Evolutionary conservation across 2,329 filamentous ascomycete species (phyloP).

Genomic region (Colletotrichum magnum): DNA sequence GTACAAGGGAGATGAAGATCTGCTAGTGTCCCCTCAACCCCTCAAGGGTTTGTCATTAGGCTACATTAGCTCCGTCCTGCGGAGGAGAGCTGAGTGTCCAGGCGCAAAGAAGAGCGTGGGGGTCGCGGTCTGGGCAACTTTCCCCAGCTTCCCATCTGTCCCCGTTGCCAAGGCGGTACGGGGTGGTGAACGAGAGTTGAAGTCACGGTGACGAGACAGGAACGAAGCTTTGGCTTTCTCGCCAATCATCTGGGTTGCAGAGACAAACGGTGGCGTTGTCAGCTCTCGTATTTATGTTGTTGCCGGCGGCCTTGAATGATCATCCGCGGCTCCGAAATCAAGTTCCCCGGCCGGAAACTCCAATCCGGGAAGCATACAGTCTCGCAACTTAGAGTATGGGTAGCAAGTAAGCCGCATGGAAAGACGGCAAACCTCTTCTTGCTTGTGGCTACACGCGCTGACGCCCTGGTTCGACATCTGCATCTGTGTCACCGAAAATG

Average conservation of each 20-base stretch:
- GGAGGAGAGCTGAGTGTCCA: background rate
- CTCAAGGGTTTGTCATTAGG: too few relatives aligned
- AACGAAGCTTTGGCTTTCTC: background rate
- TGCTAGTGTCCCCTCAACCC: background rate
- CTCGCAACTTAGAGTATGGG: background rate
- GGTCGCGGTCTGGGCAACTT: slow-evolving; percentile 6
- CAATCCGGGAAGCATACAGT: background rate
- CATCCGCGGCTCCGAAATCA: background rate
- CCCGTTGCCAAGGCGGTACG: too few relatives aligned
- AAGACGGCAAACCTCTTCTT: too few relatives aligned
- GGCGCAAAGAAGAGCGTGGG: slow-evolving; percentile 10
- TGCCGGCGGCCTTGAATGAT: slow-evolving; percentile 1
- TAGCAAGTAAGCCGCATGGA: background rate
- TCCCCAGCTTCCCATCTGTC: background rate
- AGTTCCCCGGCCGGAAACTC: slow-evolving; percentile 2
- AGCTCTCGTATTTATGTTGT: too few relatives aligned
- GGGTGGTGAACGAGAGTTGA: background rate
- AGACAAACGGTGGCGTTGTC: too few relatives aligned
- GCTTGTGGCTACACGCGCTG: too few relatives aligned
- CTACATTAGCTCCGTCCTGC: too few relatives aligned
- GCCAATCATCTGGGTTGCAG: background rate
- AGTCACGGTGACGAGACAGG: background rate
- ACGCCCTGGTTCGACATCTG: too few relatives aligned
- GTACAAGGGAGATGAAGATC: background rate
- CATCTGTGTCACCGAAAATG: too few relatives aligned